phyloP scores from a whole-genome alignment of 345 rosid genomes.

The Linum tenue region DNA sequence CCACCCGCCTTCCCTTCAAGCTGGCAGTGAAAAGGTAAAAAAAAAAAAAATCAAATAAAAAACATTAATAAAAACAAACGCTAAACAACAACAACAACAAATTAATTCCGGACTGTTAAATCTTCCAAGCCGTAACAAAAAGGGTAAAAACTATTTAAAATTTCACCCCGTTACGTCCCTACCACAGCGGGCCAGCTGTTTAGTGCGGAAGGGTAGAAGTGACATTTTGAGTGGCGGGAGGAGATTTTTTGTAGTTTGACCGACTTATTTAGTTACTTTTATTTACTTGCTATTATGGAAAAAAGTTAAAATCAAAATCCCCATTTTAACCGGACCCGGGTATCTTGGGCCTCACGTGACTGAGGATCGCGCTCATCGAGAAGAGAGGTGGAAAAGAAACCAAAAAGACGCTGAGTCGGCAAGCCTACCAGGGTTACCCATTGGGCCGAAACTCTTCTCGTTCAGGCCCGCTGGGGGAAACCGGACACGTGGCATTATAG shows the following conservation, averaged over 20 bases:
- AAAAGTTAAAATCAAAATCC: background rate
- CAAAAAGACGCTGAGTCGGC: slow-evolving; percentile 34
- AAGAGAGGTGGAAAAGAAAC: slow-evolving; percentile 9
- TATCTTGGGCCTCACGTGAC: slow-evolving; percentile 86
- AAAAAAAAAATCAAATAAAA: background rate
- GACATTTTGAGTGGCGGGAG: no score
- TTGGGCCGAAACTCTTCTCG: slow-evolving; percentile 2
- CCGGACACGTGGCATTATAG: no score
- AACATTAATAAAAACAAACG: background rate
- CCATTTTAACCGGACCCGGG: slow-evolving; percentile 37
- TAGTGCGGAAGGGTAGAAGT: background rate
- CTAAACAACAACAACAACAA: background rate
- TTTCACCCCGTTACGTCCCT: background rate
- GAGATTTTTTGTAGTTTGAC: no score
- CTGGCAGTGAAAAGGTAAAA: background rate
- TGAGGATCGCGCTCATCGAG: slow-evolving; percentile 30
- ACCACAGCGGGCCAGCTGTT: background rate
- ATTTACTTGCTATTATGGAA: background rate
- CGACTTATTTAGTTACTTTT: no score
- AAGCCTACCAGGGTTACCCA: slow-evolving; percentile 12
- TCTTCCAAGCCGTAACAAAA: background rate
- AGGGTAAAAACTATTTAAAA: background rate
- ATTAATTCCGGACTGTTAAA: background rate
- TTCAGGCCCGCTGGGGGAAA: no score
- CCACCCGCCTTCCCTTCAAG: no score